These are phyloP conservation scores for Cairneyella variabilis DNA, from an alignment of 495 filamentous ascomycete genomes.

Conservation along the genomic window DNA sequence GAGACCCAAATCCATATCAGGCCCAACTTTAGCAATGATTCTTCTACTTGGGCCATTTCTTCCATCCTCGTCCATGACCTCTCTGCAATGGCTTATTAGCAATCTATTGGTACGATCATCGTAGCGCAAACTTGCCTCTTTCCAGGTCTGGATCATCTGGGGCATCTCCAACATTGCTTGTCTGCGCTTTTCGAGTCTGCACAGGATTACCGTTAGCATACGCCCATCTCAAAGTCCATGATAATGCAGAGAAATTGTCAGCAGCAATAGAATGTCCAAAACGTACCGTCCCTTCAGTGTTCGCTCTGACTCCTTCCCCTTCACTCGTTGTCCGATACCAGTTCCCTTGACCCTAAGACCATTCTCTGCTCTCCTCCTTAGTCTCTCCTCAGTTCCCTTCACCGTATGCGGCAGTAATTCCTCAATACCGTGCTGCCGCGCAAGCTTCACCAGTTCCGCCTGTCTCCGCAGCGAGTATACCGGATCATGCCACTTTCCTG, in stretches of 20 bases:
- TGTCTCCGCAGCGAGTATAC: constrained; percentile 79
- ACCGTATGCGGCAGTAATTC: constrained; percentile 71
- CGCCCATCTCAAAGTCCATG: too few relatives aligned
- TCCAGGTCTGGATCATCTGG: constrained; percentile 84
- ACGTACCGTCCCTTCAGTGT: constrained; percentile 70
- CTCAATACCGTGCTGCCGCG: constrained; percentile 75
- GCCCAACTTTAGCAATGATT: background rate
- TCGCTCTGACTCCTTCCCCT: constrained; percentile 92
- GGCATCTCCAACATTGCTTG: constrained; percentile 95
- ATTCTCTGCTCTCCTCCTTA: constrained; percentile 61
- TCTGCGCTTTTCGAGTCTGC: constrained; percentile 78
- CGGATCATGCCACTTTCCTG: constrained; percentile 75
- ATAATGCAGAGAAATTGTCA: too few relatives aligned
- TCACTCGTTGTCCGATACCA: constrained; percentile 86
- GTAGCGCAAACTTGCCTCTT: constrained; percentile 60
- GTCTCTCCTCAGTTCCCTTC: constrained; percentile 71
- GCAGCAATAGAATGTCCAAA: constrained; percentile 4
- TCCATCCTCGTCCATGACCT: constrained; percentile 87
- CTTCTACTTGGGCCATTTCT: constrained; percentile 73
- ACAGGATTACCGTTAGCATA: too few relatives aligned
- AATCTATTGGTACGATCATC: too few relatives aligned
- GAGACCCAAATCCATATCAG: too few relatives aligned
- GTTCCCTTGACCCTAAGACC: constrained; percentile 84
- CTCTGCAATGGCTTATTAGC: too few relatives aligned
- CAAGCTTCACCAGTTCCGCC: constrained; percentile 88